Evolutionary conservation across 2,329 filamentous ascomycete species (phyloP).

Genomic region (Verticillium albo-atrum): DNA sequence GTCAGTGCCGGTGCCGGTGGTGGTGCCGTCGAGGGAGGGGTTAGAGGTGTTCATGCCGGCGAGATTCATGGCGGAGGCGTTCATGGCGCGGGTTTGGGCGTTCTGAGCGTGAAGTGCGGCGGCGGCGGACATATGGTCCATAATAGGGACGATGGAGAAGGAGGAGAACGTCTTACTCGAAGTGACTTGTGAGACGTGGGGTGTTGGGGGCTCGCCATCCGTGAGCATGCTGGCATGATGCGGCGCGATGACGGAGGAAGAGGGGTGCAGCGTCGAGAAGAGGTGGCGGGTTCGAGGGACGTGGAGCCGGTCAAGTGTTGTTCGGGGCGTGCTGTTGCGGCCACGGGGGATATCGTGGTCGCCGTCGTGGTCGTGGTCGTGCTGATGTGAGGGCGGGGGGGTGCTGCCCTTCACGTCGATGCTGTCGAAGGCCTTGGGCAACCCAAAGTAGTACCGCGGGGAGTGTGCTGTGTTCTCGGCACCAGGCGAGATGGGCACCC

Average conservation of each 20-base stretch:
- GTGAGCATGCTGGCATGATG: not conserved
- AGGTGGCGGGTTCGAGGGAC: not conserved
- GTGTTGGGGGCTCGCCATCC: not conserved
- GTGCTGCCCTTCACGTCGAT: not conserved
- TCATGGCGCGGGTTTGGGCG: conserved; percentile 1
- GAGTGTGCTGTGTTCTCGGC: not conserved
- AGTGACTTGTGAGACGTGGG: not conserved
- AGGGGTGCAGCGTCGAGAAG: not conserved
- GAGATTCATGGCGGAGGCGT: conserved; percentile 1
- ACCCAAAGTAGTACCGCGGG: not conserved
- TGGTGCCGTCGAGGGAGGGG: conserved; percentile 4
- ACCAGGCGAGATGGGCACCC: not conserved
- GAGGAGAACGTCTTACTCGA: not conserved
- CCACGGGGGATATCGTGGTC: not conserved
- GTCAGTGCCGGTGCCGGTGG: not conserved
- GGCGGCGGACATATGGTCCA: conserved; percentile 1
- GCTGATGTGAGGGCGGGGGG: not conserved
- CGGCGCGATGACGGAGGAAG: not conserved
- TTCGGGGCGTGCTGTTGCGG: not conserved
- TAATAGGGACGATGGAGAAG: conserved; percentile 3
- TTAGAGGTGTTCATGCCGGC: conserved; percentile 9
- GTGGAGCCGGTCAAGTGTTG: not conserved
- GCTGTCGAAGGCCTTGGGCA: not conserved
- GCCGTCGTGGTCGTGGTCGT: not conserved
- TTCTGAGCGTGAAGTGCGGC: conserved; percentile 1